Evolutionary conservation across 345 rosid species (phyloP).

Genomic region (Eucalyptus decipiens): DNA sequence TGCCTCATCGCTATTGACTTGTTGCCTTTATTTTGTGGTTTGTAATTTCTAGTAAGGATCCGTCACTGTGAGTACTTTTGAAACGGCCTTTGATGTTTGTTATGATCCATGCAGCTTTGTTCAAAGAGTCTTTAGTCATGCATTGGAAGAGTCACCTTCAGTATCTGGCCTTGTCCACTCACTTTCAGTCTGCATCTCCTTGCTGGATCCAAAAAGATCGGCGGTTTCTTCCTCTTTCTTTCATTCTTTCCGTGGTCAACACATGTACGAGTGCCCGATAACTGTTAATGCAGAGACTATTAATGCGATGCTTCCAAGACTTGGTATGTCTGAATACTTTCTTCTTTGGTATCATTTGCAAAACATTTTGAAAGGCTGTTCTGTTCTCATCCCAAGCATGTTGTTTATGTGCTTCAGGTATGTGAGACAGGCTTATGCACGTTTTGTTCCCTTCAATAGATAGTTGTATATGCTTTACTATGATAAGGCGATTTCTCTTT

Average conservation of each 20-base stretch:
- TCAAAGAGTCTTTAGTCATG: slow-evolving; percentile 87
- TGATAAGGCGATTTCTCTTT: neutral
- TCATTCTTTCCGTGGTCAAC: slow-evolving; percentile 72
- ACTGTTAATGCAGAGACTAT: slow-evolving; percentile 79
- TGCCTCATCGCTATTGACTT: slow-evolving; percentile 3
- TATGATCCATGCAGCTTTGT: slow-evolving; percentile 50
- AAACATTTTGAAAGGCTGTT: neutral
- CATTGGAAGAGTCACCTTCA: slow-evolving; percentile 84
- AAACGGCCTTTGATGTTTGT: neutral
- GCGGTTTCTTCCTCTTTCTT: slow-evolving; percentile 56
- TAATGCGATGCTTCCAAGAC: slow-evolving; percentile 91
- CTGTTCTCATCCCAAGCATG: neutral
- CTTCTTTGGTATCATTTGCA: neutral
- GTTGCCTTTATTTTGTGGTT: neutral
- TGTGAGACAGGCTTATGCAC: neutral
- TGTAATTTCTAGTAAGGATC: neutral
- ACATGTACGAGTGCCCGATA: slow-evolving; percentile 66
- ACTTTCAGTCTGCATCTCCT: slow-evolving; percentile 90
- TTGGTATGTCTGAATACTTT: slow-evolving; percentile 42
- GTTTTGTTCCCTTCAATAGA: neutral
- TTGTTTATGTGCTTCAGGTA: neutral
- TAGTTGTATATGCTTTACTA: neutral
- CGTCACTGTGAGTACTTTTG: neutral
- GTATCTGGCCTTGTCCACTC: slow-evolving; percentile 88
- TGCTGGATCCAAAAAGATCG: slow-evolving; percentile 89